Base-by-base conservation (phyloP, 129 eudicot species). In the Pittosporum tobira region DNA sequence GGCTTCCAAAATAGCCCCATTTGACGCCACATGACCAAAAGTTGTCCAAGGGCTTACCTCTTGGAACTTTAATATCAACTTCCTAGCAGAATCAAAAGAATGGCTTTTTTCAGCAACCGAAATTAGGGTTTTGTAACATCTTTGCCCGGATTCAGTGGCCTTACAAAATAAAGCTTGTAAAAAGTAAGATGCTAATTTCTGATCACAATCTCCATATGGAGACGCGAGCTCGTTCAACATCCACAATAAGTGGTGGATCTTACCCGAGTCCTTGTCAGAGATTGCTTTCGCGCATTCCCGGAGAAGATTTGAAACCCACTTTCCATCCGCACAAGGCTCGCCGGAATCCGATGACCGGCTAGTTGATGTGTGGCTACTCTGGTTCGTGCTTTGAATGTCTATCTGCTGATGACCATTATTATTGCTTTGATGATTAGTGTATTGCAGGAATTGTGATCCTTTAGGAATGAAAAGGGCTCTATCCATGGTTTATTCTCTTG, bases 31-130 rank as follows among this genome's bases (percentile, higher is more conserved):
- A 80, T 88, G 96, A 47, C 96, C 96, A 71, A 88, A 88, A 55
- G 87, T 84, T 22, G 84, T 79, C 96, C 96, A 88, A 22, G 96
- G 96, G 59, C 91, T 84, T 15, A 82, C 96, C 60, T 88, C 96
- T 65, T 88, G 96, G 58, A 88, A 88, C 50, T 77, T 84, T 9
- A 88, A 74, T 29, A 84, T 79, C 34, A 88, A 64, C 57, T 77
- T 88, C 61, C 90, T 72, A 0, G 81, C 72, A 0, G 79, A 65
- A 59, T 88, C 94, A 50, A 88, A 88, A 18, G 83, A 81, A 57
- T 79, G 84, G 50, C 79, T 81, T 49, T 77, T 83, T 29, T 84
- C 94, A 1, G 87, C 81, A 2, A 74, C 81, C 1, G 81, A 63
- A 0, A 73, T 65, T 51, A 84, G 74, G 63, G 96, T 88, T 61